phyloP scores from a whole-genome alignment of 495 filamentous ascomycete genomes.

The Tuber indicum region DNA sequence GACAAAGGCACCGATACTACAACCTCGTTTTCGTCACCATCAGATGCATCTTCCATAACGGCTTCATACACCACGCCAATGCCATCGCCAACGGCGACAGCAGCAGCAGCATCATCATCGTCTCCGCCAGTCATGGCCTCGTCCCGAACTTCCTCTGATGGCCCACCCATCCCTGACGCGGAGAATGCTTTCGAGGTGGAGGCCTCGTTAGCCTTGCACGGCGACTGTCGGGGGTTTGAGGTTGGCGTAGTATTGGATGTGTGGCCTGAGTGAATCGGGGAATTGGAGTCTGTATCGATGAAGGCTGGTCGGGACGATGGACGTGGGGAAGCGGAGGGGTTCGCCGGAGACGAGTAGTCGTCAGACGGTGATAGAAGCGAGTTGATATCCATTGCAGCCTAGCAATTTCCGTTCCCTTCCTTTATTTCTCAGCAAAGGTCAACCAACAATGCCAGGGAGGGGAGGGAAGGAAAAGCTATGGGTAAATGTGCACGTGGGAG shows the following conservation, averaged over 20 bases:
- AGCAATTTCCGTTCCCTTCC: not conserved
- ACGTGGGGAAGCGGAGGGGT: conserved; percentile 43
- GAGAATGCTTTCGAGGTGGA: conserved; percentile 23
- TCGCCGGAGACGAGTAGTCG: conserved; percentile 51
- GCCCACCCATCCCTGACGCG: conserved; percentile 15
- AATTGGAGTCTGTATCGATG: conserved; percentile 26
- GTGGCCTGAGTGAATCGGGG: conserved; percentile 34
- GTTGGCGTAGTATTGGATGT: conserved; percentile 15
- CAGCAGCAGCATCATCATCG: conserved; percentile 43
- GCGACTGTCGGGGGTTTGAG: conserved; percentile 26
- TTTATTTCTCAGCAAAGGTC: not conserved
- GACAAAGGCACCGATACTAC: conserved; percentile 48
- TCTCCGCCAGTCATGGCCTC: conserved; percentile 19
- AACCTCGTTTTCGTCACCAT: conserved; percentile 47
- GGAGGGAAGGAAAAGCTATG: not conserved
- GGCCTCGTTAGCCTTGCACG: conserved; percentile 17
- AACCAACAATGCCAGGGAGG: not conserved
- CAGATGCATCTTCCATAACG: conserved; percentile 38
- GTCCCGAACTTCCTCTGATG: conserved; percentile 21
- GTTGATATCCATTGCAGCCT: conserved; percentile 59
- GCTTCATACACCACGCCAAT: conserved; percentile 47
- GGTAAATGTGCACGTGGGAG: not conserved
- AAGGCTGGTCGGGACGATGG: conserved; percentile 38
- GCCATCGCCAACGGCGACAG: conserved; percentile 20
- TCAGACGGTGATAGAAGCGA: conserved; percentile 61